phyloP scores from a whole-genome alignment of 345 rosid genomes.

The Syzygium aqueum region DNA sequence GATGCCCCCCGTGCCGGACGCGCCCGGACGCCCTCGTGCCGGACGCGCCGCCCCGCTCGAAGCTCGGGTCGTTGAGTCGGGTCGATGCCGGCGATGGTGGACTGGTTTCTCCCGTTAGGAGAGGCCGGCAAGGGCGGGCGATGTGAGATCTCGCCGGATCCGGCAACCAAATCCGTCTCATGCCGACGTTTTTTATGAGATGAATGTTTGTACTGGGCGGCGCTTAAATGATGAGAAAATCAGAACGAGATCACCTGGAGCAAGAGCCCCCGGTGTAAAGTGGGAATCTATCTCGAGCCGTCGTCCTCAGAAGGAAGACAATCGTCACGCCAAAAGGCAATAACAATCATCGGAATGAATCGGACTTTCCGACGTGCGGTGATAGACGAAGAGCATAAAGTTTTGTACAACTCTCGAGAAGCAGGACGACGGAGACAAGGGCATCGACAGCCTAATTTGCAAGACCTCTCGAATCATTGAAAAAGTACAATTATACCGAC shows the following conservation, averaged over 20 bases:
- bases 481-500: background rate
- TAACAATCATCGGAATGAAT: background rate
- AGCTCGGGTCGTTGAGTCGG: background rate
- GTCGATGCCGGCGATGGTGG: background rate
- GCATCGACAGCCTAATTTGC: too few species aligned
- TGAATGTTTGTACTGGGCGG: too few species aligned
- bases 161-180: background rate
- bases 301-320: background rate
- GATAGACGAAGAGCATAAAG: background rate
- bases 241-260: background rate
- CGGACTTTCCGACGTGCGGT: accelerated
- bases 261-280: background rate
- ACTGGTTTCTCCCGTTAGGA: background rate
- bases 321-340: too few species aligned
- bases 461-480: background rate
- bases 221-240: background rate
- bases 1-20: background rate
- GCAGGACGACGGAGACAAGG: background rate
- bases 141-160: background rate
- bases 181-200: too few species aligned
- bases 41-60: background rate
- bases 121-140: background rate
- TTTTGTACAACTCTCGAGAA: background rate
- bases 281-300: background rate
- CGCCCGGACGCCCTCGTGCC: too few species aligned